Conservation (phyloP, 202 grass and related monocot species). For the Panicum virgatum region DNA sequence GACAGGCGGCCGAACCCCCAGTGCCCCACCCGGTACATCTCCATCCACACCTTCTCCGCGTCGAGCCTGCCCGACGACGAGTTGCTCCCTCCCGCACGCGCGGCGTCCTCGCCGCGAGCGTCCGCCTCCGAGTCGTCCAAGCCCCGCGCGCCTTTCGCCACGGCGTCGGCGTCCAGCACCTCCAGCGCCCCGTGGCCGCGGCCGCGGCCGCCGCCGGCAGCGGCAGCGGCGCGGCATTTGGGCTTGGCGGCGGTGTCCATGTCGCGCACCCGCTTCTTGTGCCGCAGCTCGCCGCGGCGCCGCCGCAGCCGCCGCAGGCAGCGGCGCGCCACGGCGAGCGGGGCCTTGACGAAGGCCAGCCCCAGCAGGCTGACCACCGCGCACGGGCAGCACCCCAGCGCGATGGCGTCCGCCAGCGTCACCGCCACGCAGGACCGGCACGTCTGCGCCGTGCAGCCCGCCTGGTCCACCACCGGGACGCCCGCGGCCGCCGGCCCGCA, state of each 20-base stretch:
- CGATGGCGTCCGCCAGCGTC: constrained; percentile 74
- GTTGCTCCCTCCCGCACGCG: constrained; percentile 12
- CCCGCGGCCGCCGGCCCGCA: background rate
- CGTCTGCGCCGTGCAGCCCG: constrained; percentile 65
- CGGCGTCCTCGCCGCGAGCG: background rate
- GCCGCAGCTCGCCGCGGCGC: constrained; percentile 41
- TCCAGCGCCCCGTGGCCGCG: background rate
- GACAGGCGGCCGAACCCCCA: constrained; percentile 98
- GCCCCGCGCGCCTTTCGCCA: constrained; percentile 1
- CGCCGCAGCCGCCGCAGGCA: constrained; percentile 57
- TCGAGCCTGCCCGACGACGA: constrained; percentile 39
- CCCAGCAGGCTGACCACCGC: constrained; percentile 78
- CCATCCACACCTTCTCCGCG: constrained; percentile 68
- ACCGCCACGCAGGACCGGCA: constrained; percentile 88
- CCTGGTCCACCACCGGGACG: constrained; percentile 50
- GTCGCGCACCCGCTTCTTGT: constrained; percentile 54
- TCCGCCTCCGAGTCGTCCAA: background rate
- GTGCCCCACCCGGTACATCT: constrained; percentile 82
- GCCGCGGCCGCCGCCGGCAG: background rate
- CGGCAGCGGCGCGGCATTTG: background rate
- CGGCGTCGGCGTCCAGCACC: background rate
- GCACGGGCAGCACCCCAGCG: constrained; percentile 90
- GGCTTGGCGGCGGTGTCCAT: constrained; percentile 27
- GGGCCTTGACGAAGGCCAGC: constrained; percentile 64
- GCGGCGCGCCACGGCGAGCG: constrained; percentile 53